A percentile compares a stretch with the other conserved stretches of the same genome.
These are phyloP conservation scores for Haplosporangium gracile DNA, from an alignment of 192 early-diverging fungal species.

Conservation along the genomic window DNA sequence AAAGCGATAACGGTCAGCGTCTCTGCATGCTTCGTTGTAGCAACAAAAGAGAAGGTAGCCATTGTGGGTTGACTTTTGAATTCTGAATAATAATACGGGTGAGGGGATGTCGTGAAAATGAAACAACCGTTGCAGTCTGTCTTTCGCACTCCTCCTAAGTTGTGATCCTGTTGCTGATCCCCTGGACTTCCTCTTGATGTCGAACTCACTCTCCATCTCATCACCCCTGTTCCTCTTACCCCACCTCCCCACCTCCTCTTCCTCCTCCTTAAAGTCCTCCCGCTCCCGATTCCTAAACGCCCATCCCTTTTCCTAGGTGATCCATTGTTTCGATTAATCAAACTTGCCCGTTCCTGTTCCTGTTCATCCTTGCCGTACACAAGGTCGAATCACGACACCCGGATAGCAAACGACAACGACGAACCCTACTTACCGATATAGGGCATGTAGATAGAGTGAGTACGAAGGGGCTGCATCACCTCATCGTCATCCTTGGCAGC, in stretches of 20 bases:
- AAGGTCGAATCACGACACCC: neutral
- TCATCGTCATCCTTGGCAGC: slow-evolving; percentile 18
- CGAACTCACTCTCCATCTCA: neutral
- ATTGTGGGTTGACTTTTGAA: neutral
- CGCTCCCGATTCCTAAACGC: neutral
- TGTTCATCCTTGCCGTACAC: neutral
- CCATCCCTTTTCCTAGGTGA: neutral
- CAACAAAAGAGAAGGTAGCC: neutral
- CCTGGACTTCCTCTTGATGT: neutral
- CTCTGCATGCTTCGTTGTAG: neutral
- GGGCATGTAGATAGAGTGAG: slow-evolving; percentile 65
- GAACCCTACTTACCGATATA: slow-evolving; percentile 65
- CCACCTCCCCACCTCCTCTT: neutral
- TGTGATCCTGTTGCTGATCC: neutral
- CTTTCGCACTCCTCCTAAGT: neutral
- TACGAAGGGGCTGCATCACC: slow-evolving; percentile 49
- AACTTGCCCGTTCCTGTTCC: neutral
- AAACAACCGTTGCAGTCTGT: neutral
- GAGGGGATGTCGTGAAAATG: neutral
- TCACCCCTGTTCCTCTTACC: neutral
- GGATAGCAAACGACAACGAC: neutral
- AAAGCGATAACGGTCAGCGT: neutral
- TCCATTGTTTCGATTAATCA: neutral
- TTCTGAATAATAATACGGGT: neutral
- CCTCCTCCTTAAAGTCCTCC: too few relatives aligned